Base-by-base conservation (phyloP, 441 rosid species). In the Populus hybrid region DNA sequence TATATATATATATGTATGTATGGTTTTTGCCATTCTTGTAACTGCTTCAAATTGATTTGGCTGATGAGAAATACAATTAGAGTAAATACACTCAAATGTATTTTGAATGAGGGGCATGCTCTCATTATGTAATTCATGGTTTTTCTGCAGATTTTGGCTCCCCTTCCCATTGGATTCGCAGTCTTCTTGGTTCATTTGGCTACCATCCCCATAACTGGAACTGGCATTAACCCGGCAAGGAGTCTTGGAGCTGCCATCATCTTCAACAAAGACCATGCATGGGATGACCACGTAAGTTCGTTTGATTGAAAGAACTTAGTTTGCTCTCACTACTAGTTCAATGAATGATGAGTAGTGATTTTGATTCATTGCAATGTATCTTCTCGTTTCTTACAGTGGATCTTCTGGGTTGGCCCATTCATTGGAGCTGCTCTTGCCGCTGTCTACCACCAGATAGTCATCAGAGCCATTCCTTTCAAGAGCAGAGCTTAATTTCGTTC, bases 381-480 rank as follows among this genome's bases (percentile, higher is more conserved):
- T 70, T 24, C 34, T 16, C 11, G 5, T 65, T 57, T 34, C 61
- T 24, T 76, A 72, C 89, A 94, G 96, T 94, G 98, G 98, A 80
- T 94, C 76, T 94, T 94, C 89, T 94, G 98, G 98, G 92, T 91
- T 14, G 97, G 98, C 67, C 98, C 98, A 6, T 91, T 92, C 88
- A 86, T 91, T 59, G 97, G 98, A 83, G 97, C 97, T 84, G 93
- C 91, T 6, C 95, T 94, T 78, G 98, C 98, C 84, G 97, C 98
- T 74, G 32, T 88, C 70, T 92, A 94, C 90, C 97, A 94, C 83
- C 94, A 89, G 89, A 85, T 92, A 78, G 82, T 94, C 76, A 90
- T 94, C 81, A 87, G 98, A 83, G 98, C 98, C 50, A 91, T 92
- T 76, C 98, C 97, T 23, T 94, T 94, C 88, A 91, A 89, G 86